A percentile compares a stretch with the other conserved stretches of the same genome.
Conservation (phyloP, 148 eudicot species). For the Vaccinium myrtillus region DNA sequence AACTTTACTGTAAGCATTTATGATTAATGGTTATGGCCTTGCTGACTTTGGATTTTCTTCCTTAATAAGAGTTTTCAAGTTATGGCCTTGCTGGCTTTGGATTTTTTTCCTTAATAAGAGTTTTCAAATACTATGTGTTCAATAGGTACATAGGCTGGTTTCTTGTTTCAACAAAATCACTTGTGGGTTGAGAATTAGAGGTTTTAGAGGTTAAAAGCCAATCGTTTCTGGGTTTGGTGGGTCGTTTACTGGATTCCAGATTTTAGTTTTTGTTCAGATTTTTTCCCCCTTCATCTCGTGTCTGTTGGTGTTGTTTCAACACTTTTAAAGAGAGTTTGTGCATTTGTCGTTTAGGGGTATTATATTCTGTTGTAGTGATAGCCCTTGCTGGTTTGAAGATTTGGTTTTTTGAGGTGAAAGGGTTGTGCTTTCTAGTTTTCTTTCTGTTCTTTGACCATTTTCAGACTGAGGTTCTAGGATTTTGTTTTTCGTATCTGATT, state of each 20-base stretch:
- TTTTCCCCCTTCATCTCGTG: background rate
- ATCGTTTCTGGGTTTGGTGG: slow-evolving; percentile 4
- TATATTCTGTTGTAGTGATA: background rate
- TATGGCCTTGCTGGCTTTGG: too few relatives aligned
- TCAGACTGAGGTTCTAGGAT: background rate
- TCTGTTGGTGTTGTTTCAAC: background rate
- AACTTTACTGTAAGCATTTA: too few relatives aligned
- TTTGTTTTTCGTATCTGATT: background rate
- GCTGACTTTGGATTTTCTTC: background rate
- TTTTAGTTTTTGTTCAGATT: background rate
- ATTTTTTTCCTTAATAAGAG: background rate
- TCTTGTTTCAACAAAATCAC: background rate
- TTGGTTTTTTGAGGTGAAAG: too few relatives aligned
- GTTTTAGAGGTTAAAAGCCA: slow-evolving; percentile 25
- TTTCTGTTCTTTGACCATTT: background rate
- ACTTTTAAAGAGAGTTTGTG: background rate
- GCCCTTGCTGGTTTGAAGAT: background rate
- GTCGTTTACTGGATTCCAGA: background rate
- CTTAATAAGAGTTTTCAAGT: background rate
- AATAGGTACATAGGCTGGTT: background rate
- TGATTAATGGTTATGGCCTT: too few relatives aligned
- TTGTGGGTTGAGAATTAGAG: background rate
- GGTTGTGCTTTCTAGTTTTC: background rate
- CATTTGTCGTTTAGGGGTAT: background rate
- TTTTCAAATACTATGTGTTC: background rate